Evolutionary conservation across 2,329 filamentous ascomycete genomes (phyloP), one percentile per base, ranked within the genome.

Genomic region (Phialophora expanda): DNA sequence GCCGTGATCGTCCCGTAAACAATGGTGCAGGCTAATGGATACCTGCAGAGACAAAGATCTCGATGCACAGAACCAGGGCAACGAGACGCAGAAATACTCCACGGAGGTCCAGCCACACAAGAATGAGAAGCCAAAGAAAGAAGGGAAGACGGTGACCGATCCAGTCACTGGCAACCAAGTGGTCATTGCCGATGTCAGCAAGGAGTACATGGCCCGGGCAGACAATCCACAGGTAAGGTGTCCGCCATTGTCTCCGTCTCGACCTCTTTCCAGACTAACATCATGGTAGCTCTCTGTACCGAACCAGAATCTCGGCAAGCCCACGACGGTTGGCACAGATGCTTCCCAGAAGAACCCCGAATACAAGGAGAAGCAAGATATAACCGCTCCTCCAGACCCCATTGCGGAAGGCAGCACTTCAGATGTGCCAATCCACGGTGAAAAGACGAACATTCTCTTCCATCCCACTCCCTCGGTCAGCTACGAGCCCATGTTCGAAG

Each of bases 401-500:
- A 83, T 97, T 22, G 88, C 89, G 17, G 85, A 89, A 64, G 92
- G 92, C 12, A 87, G 89, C 38, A 98, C 94, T 0, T 93, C 92
- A 28, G 95, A 98, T 78, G 93, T 98, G 1, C 95, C 95, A 2
- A 96, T 98, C 65, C 91, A 93, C 75, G 94, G 93, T 73, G 94
- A 98, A 76, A 97, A 95, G 84, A 98, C 95, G 3, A 97, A 97
- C 69, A 89, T 98, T 20, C 85, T 97, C 32, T 98, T 98, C 78
- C 94, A 97, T 77, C 94, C 95, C 17, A 98, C 94, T 0, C 94
- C 94, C 0, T 90, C 90, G 0, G 86, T 97, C 71, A 92, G 89
- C 80, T 97, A 92, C 75, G 92, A 96, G 77, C 92, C 93, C 4
- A 96, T 93, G 85, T 97, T 91, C 76, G 86, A 83, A 22, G 78